Base-by-base conservation (phyloP, 352 stramenopile genomes). In the Phytophthora kernoviae region DNA sequence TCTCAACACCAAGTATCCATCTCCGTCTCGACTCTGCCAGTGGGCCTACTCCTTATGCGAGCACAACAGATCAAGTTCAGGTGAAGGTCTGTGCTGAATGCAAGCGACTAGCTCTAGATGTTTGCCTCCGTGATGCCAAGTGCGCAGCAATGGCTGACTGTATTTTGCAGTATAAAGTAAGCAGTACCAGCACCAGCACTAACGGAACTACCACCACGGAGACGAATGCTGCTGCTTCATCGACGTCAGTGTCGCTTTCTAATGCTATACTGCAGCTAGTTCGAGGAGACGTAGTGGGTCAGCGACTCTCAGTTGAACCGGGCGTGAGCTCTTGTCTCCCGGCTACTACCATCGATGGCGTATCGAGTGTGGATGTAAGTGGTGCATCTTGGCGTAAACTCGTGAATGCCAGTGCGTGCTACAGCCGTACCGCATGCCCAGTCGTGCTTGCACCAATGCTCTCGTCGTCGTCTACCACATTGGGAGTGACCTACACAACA, bases 81-180 rank as follows among this genome's bases (percentile, higher is more conserved):
- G 54, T 48, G 36, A 54, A 53, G n/a, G 37, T 26, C 3, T 74
- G 65, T 37, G 30, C n/a, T 0, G 65, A 77, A 14, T 88, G 79
- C 47, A 72, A 60, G 14, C 46, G 46, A 21, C 27, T 86, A 26
- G 73, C 73, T 7, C 57, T 88, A 4, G 60, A 84, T 34, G 64
- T 63, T 6, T 88, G 79, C 58, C 66, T 88, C 11, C 76, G 79
- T 8, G 76, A 88, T 42, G 45, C 68, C 1, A 53, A 62, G 24
- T 88, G 79, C 33, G 73, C 78, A 4, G 68, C 69, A 34, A 81
- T 80, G 61, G 83, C 76, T 10, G 76, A 86, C 39, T 88, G 79
- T 49, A 68, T 88, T 14, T 53, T 70, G 34, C 68, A 77, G 2
- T 70, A 54, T 14, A 22, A 47, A 59, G 24, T 30, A 4, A 40